A percentile compares a stretch with the other conserved stretches of the same genome.
These are phyloP conservation scores for Glebionis coronaria DNA, from an alignment of 129 eudicot genomes.

Conservation along the genomic window DNA sequence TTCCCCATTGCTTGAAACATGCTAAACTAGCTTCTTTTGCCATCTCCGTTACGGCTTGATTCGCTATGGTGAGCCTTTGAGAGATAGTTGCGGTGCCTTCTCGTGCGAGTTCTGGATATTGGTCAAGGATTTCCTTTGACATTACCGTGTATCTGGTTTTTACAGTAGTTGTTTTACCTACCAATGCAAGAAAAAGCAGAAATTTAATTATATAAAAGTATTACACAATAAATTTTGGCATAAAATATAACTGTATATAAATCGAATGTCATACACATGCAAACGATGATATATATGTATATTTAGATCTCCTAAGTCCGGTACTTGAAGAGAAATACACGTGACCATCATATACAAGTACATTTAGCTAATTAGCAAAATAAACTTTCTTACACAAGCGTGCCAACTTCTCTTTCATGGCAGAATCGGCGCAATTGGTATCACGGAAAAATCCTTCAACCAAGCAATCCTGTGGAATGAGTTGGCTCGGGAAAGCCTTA, in stretches of 20 bases:
- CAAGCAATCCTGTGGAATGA: conserved; percentile 81
- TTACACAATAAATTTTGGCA: neutral
- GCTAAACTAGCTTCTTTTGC: conserved; percentile 72
- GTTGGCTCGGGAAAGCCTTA: conserved; percentile 85
- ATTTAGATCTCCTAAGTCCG: neutral
- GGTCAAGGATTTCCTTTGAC: conserved; percentile 74
- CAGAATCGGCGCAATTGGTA: conserved; percentile 72
- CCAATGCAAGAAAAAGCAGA: conserved; percentile 3
- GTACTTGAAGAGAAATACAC: neutral
- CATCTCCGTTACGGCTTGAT: conserved; percentile 84
- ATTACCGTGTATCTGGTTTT: conserved; percentile 90
- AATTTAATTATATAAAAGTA: neutral
- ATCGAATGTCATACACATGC: neutral
- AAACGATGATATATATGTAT: neutral
- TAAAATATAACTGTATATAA: neutral
- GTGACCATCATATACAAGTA: too few species aligned
- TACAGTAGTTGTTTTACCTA: conserved; percentile 97
- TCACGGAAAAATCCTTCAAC: conserved; percentile 92
- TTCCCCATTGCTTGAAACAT: conserved; percentile 74
- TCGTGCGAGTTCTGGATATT: conserved; percentile 80
- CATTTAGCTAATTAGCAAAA: neutral
- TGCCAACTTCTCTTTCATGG: conserved; percentile 81
- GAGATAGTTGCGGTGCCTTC: conserved; percentile 85
- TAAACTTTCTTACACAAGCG: conserved; percentile 67
- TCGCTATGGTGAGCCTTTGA: conserved; percentile 73